phyloP scores from a whole-genome alignment of 768 basidiomycete genomes.

The Xerocomus potaroensis region DNA sequence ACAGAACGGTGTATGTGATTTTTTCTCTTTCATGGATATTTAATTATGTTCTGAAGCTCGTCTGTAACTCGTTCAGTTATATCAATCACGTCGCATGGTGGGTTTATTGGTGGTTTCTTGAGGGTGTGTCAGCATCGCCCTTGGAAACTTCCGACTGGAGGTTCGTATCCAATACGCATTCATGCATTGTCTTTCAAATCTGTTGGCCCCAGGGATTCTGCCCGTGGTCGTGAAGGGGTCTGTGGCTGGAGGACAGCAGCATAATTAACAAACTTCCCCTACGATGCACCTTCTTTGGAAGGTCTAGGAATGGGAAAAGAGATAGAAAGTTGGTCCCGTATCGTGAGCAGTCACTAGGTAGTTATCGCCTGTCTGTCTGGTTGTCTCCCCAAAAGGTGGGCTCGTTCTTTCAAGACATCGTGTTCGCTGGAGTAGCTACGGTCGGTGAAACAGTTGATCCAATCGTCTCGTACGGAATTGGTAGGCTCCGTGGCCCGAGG shows the following conservation, averaged over 20 bases:
- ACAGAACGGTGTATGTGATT: conserved; percentile 37
- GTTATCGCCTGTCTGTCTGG: too few species aligned
- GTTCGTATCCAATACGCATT: conserved; percentile 34
- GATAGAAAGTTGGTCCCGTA: too few species aligned
- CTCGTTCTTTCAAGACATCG: too few species aligned
- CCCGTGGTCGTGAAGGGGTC: conserved; percentile 23
- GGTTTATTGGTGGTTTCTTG: conserved; percentile 57
- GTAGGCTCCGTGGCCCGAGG: too few species aligned
- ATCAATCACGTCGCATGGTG: conserved; percentile 63
- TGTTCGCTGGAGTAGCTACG: too few species aligned
- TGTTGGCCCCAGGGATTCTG: conserved; percentile 18
- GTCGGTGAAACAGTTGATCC: too few species aligned
- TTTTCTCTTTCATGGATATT: neutral
- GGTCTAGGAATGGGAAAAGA: too few species aligned
- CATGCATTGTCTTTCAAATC: neutral
- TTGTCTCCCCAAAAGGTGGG: too few species aligned
- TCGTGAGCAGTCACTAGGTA: too few species aligned
- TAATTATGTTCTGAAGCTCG: neutral
- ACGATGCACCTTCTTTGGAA: too few species aligned
- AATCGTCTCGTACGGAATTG: too few species aligned
- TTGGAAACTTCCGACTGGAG: conserved; percentile 59
- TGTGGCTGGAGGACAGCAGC: neutral
- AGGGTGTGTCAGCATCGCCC: conserved; percentile 38
- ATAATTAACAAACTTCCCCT: too few species aligned
- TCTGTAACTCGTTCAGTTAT: conserved; percentile 41